These are phyloP conservation scores for Leccinellum albellum DNA, from an alignment of 768 basidiomycete genomes.

Conservation along the genomic window DNA sequence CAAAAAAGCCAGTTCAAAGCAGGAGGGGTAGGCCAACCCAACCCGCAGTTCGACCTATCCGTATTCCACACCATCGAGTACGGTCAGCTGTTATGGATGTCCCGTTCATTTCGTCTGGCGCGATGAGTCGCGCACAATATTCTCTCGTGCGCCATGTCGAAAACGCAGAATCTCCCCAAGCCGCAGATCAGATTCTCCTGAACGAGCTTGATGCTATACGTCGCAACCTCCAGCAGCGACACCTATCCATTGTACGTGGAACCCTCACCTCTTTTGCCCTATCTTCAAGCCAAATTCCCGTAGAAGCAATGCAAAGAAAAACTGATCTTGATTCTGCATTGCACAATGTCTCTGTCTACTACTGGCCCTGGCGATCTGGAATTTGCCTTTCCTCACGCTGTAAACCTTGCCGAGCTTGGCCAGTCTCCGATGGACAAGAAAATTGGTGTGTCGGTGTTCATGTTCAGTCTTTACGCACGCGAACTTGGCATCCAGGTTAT, in stretches of 20 bases:
- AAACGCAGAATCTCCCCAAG: slow-evolving; percentile 49
- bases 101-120: slow-evolving; percentile 75
- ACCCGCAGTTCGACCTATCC: not conserved
- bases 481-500: slow-evolving; percentile 51
- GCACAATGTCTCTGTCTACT: slow-evolving; percentile 48
- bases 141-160: slow-evolving; percentile 72
- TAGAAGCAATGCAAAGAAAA: slow-evolving; percentile 66
- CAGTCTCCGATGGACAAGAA: slow-evolving; percentile 57
- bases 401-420: slow-evolving; percentile 74
- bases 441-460: slow-evolving; percentile 45
- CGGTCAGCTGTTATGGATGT: slow-evolving; percentile 59
- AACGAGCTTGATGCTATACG: slow-evolving; percentile 57
- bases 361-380: slow-evolving; percentile 47
- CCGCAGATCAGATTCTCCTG: slow-evolving; percentile 58
- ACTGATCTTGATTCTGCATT: slow-evolving; percentile 69
- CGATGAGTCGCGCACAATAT: slow-evolving; percentile 72
- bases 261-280: not conserved
- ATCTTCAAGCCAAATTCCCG: slow-evolving; percentile 3
- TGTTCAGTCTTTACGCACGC: not conserved
- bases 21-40: not conserved
- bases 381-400: slow-evolving; percentile 73
- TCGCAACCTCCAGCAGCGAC: slow-evolving; percentile 46
- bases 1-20: not conserved
- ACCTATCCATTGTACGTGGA: slow-evolving; percentile 53
- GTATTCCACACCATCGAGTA: not conserved